Conservation (phyloP, 2,329 filamentous ascomycete species). For the Colletotrichum spinosum region DNA sequence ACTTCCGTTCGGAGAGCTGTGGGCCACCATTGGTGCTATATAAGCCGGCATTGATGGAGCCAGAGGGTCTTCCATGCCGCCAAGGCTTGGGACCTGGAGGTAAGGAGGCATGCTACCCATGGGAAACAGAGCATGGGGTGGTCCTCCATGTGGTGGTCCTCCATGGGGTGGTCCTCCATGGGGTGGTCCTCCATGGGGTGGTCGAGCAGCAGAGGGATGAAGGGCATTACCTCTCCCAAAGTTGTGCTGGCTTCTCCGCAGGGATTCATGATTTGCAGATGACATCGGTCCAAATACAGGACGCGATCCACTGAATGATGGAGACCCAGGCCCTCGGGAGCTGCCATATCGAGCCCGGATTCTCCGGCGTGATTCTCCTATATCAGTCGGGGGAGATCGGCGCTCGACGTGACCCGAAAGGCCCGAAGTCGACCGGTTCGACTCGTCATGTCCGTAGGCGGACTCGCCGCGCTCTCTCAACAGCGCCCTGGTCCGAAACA, state of each 20-base stretch:
- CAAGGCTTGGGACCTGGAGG: constrained; percentile 4
- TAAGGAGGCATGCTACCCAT: constrained; percentile 9
- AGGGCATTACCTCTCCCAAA: too few species aligned
- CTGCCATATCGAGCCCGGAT: constrained; percentile 31
- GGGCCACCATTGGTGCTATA: not conserved
- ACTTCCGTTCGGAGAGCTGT: not conserved
- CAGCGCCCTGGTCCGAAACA: not conserved
- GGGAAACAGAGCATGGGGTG: constrained; percentile 3
- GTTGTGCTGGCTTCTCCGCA: constrained; percentile 10
- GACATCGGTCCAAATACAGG: constrained; percentile 13
- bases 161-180: not conserved
- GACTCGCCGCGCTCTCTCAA: constrained; percentile 26
- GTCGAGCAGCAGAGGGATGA: too few species aligned
- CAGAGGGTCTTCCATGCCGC: not conserved
- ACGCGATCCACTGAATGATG: constrained; percentile 21
- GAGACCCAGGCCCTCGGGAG: constrained; percentile 28
- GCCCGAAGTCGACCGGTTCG: not conserved
- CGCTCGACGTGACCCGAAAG: constrained; percentile 23
- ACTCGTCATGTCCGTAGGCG: constrained; percentile 10
- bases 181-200: not conserved
- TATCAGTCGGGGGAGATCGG: constrained; percentile 33
- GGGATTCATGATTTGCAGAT: constrained; percentile 1
- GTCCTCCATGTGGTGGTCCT: not conserved
- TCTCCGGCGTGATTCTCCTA: constrained; percentile 30
- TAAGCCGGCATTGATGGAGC: not conserved